Percentiles rank a stretch among this genome's conserved stretches.
Evolutionary conservation across 352 stramenopile species (phyloP).

Genomic region (Phytophthora nicotianae): DNA sequence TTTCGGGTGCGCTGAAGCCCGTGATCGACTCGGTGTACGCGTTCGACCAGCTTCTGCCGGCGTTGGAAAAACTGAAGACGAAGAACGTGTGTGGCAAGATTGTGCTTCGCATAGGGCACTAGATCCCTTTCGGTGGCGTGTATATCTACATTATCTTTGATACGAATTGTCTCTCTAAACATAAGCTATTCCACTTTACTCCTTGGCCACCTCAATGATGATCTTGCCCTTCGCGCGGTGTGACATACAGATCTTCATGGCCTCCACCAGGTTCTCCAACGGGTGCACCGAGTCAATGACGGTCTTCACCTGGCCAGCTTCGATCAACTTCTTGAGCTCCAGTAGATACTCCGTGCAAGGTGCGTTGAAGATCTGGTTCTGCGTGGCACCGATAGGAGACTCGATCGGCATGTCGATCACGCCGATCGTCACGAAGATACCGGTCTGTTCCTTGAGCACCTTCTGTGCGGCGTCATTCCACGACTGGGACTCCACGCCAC

Average conservation of each 20-base stretch:
- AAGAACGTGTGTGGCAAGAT: conserved; percentile 58
- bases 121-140: background rate
- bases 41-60: conserved; percentile 47
- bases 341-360: conserved; percentile 26
- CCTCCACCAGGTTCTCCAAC: conserved; percentile 58
- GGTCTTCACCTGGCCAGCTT: conserved; percentile 41
- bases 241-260: conserved; percentile 56
- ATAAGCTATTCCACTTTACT: conserved; percentile 11
- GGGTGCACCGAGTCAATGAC: conserved; percentile 53
- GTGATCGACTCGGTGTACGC: conserved; percentile 44
- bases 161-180: too few species aligned
- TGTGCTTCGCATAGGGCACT: conserved; percentile 38
- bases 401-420: conserved; percentile 50
- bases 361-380: conserved; percentile 29
- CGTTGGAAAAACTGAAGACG: conserved; percentile 49
- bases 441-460: conserved; percentile 43
- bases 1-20: conserved; percentile 33
- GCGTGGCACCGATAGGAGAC: conserved; percentile 57
- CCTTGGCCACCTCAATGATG: conserved; percentile 52
- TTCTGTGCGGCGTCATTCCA: conserved; percentile 46
- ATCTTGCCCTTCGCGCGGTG: conserved; percentile 69
- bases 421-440: conserved; percentile 48
- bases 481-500: conserved; percentile 12
- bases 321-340: conserved; percentile 44
- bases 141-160: conserved; percentile 3